phyloP scores from a whole-genome alignment of 129 eudicot genomes.

The Smallanthus sonchifolius region DNA sequence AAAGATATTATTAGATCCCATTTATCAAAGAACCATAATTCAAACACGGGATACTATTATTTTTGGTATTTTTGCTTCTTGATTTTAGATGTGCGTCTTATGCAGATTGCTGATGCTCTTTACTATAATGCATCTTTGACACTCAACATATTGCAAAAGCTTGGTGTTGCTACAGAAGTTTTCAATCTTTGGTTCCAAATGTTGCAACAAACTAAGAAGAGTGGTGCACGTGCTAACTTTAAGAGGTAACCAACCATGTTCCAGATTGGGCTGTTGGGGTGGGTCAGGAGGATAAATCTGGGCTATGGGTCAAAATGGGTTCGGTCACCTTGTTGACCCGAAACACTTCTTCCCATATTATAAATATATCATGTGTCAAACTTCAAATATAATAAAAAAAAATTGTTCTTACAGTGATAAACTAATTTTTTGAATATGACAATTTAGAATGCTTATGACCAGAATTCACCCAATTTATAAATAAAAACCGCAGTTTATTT shows the following conservation, averaged over 20 bases:
- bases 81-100: background rate
- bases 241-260: constrained; percentile 43
- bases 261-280: background rate
- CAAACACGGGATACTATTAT: background rate
- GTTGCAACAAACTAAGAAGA: constrained; percentile 76
- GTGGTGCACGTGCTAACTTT: constrained; percentile 58
- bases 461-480: background rate
- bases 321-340: background rate
- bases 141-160: constrained; percentile 66
- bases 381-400: background rate
- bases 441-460: background rate
- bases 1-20: background rate
- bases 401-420: background rate
- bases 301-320: background rate
- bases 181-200: constrained; percentile 90
- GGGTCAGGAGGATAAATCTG: background rate
- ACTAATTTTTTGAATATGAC: background rate
- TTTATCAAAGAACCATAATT: background rate
- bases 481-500: background rate
- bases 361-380: background rate
- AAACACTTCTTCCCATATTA: background rate
- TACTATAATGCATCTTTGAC: constrained; percentile 69
- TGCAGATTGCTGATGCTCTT: constrained; percentile 75
- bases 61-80: background rate
- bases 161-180: constrained; percentile 67